These are phyloP conservation scores for Aspergillus sergii DNA, from an alignment of 2,329 filamentous ascomycete species.

Conservation along the genomic window DNA sequence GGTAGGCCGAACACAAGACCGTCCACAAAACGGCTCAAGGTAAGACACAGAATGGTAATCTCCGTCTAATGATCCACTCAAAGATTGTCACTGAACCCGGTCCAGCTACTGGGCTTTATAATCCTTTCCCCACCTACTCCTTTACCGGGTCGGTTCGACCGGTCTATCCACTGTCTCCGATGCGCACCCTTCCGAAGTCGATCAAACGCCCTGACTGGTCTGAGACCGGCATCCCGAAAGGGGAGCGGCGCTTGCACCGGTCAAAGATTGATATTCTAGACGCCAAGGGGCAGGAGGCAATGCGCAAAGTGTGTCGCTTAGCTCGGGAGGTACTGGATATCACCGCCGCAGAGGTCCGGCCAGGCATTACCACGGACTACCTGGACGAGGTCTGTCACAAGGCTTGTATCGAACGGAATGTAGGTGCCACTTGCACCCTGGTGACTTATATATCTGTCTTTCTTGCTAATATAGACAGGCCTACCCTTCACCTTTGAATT, in stretches of 20 bases:
- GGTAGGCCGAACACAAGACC: slow-evolving; percentile 53
- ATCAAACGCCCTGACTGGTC: slow-evolving; percentile 83
- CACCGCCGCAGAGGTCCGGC: slow-evolving; percentile 74
- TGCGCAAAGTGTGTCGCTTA: slow-evolving; percentile 83
- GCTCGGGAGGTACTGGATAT: slow-evolving; percentile 87
- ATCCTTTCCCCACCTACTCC: slow-evolving; percentile 81
- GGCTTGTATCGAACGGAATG: slow-evolving; percentile 77
- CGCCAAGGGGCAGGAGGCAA: slow-evolving; percentile 73
- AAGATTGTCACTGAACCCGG: slow-evolving; percentile 63
- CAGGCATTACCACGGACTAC: slow-evolving; percentile 86
- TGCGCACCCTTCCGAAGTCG: slow-evolving; percentile 69
- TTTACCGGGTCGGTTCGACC: slow-evolving; percentile 79
- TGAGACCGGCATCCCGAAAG: slow-evolving; percentile 69
- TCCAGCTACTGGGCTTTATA: slow-evolving; percentile 78
- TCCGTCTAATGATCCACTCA: slow-evolving; percentile 65
- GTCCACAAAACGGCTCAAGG: slow-evolving; percentile 62
- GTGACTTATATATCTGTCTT: background rate
- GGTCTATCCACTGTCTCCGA: slow-evolving; percentile 75
- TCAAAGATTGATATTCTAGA: slow-evolving; percentile 79
- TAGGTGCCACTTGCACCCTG: slow-evolving; percentile 49
- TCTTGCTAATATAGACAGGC: slow-evolving; percentile 55
- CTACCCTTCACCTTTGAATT: slow-evolving; percentile 91
- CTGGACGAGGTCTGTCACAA: slow-evolving; percentile 90
- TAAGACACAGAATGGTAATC: slow-evolving; percentile 70
- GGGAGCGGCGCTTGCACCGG: slow-evolving; percentile 62